Base-by-base conservation (phyloP, 1,284 basidiomycete genomes). In the Austroboletus niveus region DNA sequence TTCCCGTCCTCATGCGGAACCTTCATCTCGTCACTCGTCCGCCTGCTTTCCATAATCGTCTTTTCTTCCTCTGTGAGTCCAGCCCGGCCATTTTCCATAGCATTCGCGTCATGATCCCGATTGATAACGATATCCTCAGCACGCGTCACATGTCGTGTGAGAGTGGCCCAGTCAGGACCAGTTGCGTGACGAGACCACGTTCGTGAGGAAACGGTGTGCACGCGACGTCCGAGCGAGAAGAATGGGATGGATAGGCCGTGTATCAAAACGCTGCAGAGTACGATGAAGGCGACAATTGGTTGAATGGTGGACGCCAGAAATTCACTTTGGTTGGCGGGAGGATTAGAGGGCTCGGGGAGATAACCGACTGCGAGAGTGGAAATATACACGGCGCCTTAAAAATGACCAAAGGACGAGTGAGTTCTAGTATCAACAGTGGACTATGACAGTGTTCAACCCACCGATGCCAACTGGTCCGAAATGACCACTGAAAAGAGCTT, bases 381-480 rank as follows among this genome's bases (percentile, higher is more conserved):
- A 53, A 97, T 96, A 74, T 96, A 98, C 52, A 98, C 79, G 17
- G 92, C 94, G 47, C 85, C 82, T 85, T 48, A 32, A 12, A 29
- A 11, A 41, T 12, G 22, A 17, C 20, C 30, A 49, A 27, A 44
- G 42, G 40, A 20, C 9, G 6, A 27, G 43, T 55, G 31, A 55
- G 51, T 34, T 35, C 20, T 15, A n/a, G n/a, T 44, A n/a, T n/a
- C 12, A 7, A n/a, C 9, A 39, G 44, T 27, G 27, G 8, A 10
- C 6, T 9, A 10, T 14, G 10, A 35, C 24, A n/a, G 20, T 42
- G 29, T 9, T 30, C 6, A 24, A 74, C 80, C 56, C 47, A 79
- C 86, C 90, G 51, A 94, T 85, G 31, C 91, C 91, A 67, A 95
- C 92, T 8, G 93, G 92, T n/a, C 92, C 93, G 66, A 97, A 96